A percentile compares a stretch with the other conserved stretches of the same genome.
Evolutionary conservation across 306 rosid genomes (phyloP).

Genomic region (Geum urbanum): DNA sequence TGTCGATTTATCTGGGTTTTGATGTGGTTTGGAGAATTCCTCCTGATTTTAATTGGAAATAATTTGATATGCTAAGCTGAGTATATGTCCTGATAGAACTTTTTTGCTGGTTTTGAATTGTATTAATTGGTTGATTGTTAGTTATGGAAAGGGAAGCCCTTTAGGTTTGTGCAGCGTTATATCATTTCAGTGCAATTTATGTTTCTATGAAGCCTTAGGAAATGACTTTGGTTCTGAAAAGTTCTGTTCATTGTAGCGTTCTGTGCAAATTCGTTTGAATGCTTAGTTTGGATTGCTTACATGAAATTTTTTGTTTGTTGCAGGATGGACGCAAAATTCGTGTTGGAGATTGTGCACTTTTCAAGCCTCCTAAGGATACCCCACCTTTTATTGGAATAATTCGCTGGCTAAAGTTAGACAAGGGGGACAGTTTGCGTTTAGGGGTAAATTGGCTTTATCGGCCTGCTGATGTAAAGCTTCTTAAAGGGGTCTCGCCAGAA

Average conservation of each 20-base stretch:
- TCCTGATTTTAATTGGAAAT: background rate
- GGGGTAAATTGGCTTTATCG: conserved; percentile 86
- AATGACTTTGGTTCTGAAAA: background rate
- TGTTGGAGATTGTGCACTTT: conserved; percentile 84
- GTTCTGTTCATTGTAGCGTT: background rate
- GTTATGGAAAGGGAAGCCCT: background rate
- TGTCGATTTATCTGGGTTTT: background rate
- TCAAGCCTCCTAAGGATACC: conserved; percentile 59
- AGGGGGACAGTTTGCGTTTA: conserved; percentile 47
- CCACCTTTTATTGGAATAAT: conserved; percentile 80
- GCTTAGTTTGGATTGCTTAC: background rate
- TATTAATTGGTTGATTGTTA: background rate
- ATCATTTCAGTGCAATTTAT: background rate
- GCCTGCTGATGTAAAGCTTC: conserved; percentile 59
- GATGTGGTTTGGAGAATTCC: background rate
- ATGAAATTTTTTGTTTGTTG: conserved; percentile 1
- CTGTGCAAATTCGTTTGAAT: background rate
- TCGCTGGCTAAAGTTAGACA: conserved; percentile 39
- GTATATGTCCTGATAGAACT: background rate
- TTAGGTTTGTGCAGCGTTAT: background rate
- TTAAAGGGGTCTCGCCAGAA: conserved; percentile 59
- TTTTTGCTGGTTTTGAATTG: conserved; percentile 1
- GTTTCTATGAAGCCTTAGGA: background rate
- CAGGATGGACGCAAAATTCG: conserved; percentile 69
- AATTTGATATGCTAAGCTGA: background rate